phyloP scores from a whole-genome alignment of 2,329 filamentous ascomycete species.

The Pestalotiopsis sp. region DNA sequence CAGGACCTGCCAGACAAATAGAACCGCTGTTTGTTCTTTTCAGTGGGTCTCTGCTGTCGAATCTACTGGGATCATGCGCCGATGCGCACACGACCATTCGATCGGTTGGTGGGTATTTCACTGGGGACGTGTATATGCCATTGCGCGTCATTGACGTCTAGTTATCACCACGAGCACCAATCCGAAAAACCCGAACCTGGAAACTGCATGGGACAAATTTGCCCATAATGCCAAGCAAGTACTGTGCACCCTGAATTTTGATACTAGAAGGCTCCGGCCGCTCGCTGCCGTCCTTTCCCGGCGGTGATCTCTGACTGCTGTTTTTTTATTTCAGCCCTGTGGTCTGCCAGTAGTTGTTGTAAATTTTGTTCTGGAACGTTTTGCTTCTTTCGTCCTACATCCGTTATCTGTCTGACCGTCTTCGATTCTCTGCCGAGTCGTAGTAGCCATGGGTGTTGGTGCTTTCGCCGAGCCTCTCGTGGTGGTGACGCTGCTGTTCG shows the following conservation, averaged over 20 bases:
- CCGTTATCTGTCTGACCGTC: neutral
- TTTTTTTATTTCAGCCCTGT: neutral
- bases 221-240: neutral
- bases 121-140: neutral
- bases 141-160: conserved; percentile 9
- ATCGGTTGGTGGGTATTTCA: neutral
- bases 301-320: neutral
- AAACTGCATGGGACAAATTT: neutral
- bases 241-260: neutral
- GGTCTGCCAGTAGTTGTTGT: neutral
- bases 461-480: conserved; percentile 43
- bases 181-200: neutral
- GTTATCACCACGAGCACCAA: neutral
- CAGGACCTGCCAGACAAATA: neutral
- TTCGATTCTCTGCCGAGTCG: neutral
- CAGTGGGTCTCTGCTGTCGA: neutral
- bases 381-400: neutral
- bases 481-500: conserved; percentile 44
- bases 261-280: neutral
- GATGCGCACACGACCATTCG: neutral
- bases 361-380: neutral
- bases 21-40: neutral
- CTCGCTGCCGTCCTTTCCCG: neutral
- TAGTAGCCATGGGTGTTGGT: conserved; percentile 37
- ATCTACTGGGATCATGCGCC: neutral